These are phyloP conservation scores for Lichina pygmaea DNA, from an alignment of 495 filamentous ascomycete genomes.

Conservation along the genomic window DNA sequence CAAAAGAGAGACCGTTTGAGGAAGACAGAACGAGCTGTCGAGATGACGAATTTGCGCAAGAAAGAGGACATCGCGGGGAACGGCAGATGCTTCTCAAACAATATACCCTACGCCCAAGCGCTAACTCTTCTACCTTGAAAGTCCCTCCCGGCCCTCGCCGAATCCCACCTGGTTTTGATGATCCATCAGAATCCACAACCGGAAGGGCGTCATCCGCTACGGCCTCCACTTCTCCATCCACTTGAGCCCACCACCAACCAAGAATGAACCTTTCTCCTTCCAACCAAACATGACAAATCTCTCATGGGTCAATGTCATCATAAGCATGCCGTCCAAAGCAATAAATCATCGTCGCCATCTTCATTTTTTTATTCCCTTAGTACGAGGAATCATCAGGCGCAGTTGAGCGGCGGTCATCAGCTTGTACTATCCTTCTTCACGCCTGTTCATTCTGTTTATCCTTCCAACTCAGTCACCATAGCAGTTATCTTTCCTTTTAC, in stretches of 20 bases:
- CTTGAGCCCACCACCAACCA: not conserved
- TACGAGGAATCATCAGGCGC: too few relatives aligned
- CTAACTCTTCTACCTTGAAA: constrained; percentile 10
- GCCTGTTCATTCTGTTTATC: too few relatives aligned
- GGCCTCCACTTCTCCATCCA: not conserved
- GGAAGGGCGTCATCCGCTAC: too few relatives aligned
- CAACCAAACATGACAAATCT: not conserved
- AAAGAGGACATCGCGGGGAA: constrained; percentile 5
- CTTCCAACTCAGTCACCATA: too few relatives aligned
- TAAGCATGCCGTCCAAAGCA: not conserved
- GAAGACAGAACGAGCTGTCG: not conserved
- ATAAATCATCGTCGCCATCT: not conserved
- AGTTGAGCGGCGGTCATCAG: too few relatives aligned
- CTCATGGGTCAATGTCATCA: not conserved
- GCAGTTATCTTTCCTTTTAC: too few relatives aligned
- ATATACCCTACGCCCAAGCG: not conserved
- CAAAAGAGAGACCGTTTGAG: not conserved
- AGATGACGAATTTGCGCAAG: constrained; percentile 1
- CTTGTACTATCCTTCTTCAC: too few relatives aligned
- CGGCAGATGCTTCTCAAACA: not conserved
- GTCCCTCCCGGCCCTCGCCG: constrained; percentile 53
- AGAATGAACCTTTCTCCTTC: not conserved
- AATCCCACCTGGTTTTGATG: constrained; percentile 52
- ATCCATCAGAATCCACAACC: constrained; percentile 10
- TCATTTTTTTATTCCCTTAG: too few relatives aligned